Conservation (phyloP, 2,329 filamentous ascomycete species). For the Colletotrichum paranaense region DNA sequence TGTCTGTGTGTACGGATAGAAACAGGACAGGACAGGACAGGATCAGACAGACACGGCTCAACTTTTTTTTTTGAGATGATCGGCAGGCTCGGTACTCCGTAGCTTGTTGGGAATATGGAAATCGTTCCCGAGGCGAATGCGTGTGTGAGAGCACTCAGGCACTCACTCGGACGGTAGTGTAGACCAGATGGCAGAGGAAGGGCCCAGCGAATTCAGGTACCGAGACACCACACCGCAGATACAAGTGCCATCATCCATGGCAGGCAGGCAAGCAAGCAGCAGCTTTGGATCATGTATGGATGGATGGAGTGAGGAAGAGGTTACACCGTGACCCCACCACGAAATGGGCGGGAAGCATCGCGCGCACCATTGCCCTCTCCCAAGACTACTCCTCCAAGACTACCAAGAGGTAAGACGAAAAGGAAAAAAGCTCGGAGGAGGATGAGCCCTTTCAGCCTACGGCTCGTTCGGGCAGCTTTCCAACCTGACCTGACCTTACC, state of each 20-base stretch:
- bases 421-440: neutral
- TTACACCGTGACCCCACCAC: conserved; percentile 23
- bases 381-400: too few species aligned
- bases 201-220: neutral
- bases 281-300: neutral
- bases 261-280: neutral
- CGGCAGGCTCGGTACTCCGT: conserved; percentile 1
- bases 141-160: neutral
- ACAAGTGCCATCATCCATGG: neutral
- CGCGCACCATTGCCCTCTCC: neutral
- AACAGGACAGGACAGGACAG: too few species aligned
- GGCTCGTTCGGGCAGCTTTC: conserved; percentile 59
- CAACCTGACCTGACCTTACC: conserved; percentile 39
- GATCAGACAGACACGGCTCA: neutral
- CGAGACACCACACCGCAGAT: neutral
- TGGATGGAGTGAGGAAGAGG: neutral
- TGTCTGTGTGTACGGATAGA: too few species aligned
- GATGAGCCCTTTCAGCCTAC: conserved; percentile 54
- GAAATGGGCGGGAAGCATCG: conserved; percentile 16
- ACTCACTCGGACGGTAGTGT: too few species aligned
- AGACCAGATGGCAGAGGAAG: neutral
- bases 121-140: neutral
- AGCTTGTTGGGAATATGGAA: neutral
- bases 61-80: neutral
- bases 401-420: neutral